A percentile compares a stretch with the other conserved stretches of the same genome.
phyloP scores from a whole-genome alignment of 768 basidiomycete species.

The Mycena rebaudengoi region DNA sequence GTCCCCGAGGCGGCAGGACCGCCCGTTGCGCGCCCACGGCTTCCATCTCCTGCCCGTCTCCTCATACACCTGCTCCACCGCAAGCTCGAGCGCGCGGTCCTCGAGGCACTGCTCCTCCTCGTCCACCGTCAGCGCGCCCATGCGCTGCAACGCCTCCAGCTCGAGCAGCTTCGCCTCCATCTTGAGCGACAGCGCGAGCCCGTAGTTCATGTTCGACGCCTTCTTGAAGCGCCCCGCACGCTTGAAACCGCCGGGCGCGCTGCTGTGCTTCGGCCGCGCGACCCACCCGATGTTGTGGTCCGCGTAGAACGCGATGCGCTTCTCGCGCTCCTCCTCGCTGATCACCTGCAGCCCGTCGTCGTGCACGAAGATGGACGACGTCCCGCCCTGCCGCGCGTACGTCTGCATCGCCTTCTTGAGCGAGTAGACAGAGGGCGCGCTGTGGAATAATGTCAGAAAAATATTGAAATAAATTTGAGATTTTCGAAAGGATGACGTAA shows the following conservation, averaged over 20 bases:
- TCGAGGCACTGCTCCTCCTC: constrained; percentile 60
- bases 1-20: constrained; percentile 79
- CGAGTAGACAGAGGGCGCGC: constrained; percentile 78
- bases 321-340: constrained; percentile 65
- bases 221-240: constrained; percentile 93
- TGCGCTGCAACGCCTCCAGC: constrained; percentile 52
- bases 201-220: constrained; percentile 90
- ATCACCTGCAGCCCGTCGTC: constrained; percentile 86
- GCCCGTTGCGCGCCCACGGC: constrained; percentile 82
- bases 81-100: constrained; percentile 76
- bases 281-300: constrained; percentile 86
- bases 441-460: constrained; percentile 35
- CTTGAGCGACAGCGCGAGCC: constrained; percentile 69
- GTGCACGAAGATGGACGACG: constrained; percentile 80
- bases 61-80: constrained; percentile 75
- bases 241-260: constrained; percentile 69
- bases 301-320: constrained; percentile 77
- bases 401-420: constrained; percentile 89
- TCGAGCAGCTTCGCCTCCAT: constrained; percentile 61
- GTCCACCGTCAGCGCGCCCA: constrained; percentile 40
- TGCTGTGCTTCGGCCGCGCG: constrained; percentile 78
- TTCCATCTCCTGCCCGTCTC: constrained; percentile 66
- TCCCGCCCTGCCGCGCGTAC: constrained; percentile 91
- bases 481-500: not conserved
- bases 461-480: constrained; percentile 12